Evolutionary conservation across 2,329 filamentous ascomycete genomes (phyloP).

Genomic region (Alternaria angustiovoidea): DNA sequence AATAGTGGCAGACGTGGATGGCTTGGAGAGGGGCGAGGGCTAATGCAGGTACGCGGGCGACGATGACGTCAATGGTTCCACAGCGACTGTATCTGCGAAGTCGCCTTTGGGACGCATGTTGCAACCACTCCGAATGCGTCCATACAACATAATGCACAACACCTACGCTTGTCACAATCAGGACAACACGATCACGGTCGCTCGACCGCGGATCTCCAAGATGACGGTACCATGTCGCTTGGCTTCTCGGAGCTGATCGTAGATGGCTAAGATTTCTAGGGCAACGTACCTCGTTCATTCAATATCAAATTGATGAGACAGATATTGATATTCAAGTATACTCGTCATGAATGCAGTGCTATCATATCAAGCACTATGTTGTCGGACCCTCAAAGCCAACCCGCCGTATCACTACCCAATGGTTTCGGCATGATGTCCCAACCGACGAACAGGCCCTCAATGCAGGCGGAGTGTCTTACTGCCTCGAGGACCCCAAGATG

Average conservation of each 20-base stretch:
- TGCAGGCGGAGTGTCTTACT: slow-evolving; percentile 58
- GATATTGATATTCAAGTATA: neutral
- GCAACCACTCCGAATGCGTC: neutral
- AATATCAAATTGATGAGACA: neutral
- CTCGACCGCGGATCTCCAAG: neutral
- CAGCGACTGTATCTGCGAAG: neutral
- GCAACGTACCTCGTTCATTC: neutral
- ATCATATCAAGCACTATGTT: neutral
- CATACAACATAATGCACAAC: neutral
- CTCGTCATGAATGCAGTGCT: neutral
- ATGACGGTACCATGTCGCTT: neutral
- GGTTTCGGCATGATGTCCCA: slow-evolving; percentile 63
- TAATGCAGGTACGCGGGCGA: slow-evolving; percentile 14
- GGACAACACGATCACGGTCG: neutral
- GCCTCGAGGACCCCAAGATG: slow-evolving; percentile 59
- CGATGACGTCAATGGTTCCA: slow-evolving; percentile 16
- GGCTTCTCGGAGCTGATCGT: neutral
- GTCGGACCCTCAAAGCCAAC: slow-evolving; percentile 41
- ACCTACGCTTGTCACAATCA: neutral
- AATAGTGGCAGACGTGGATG: neutral
- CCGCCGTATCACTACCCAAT: slow-evolving; percentile 57
- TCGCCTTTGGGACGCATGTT: neutral
- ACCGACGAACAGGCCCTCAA: slow-evolving; percentile 57
- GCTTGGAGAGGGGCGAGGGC: slow-evolving; percentile 2
- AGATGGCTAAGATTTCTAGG: neutral